Evolutionary conservation across 192 early-diverging fungal genomes (phyloP).

Genomic region (Coemansia erecta): DNA sequence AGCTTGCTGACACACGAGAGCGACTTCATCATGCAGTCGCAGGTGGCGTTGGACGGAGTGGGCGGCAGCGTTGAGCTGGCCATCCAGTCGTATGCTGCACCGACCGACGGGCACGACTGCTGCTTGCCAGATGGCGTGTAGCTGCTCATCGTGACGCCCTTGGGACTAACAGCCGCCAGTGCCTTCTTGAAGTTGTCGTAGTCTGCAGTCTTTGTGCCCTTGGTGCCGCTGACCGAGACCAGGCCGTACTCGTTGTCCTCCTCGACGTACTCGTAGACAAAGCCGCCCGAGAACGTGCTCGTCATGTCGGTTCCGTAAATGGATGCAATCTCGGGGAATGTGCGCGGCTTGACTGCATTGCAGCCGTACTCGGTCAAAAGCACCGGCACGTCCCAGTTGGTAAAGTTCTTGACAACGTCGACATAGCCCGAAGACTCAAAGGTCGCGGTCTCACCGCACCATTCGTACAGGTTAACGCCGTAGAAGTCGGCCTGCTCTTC

Average conservation of each 20-base stretch:
- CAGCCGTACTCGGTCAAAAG: conserved; percentile 79
- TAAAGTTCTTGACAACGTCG: conserved; percentile 60
- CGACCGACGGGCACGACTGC: conserved; percentile 51
- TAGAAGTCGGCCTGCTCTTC: conserved; percentile 66
- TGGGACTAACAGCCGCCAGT: conserved; percentile 54
- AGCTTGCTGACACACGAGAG: conserved; percentile 51
- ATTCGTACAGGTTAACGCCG: conserved; percentile 74
- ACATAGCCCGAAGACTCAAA: conserved; percentile 69
- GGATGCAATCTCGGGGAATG: conserved; percentile 65
- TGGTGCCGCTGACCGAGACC: conserved; percentile 56
- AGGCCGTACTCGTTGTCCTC: conserved; percentile 75
- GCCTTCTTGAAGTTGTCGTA: conserved; percentile 62
- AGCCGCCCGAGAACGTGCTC: conserved; percentile 63
- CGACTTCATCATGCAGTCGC: conserved; percentile 64
- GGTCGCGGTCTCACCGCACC: conserved; percentile 64
- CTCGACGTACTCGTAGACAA: conserved; percentile 75
- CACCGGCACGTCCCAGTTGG: conserved; percentile 62
- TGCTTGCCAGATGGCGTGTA: conserved; percentile 45
- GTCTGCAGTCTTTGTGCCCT: conserved; percentile 52
- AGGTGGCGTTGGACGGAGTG: conserved; percentile 61
- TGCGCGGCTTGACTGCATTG: conserved; percentile 63
- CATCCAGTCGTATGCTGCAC: conserved; percentile 53
- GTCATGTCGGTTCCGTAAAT: conserved; percentile 72
- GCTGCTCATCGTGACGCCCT: conserved; percentile 56
- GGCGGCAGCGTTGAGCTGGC: conserved; percentile 59